Evolutionary conservation across 1,284 basidiomycete species (phyloP).

Genomic region (Peniophora sp.): DNA sequence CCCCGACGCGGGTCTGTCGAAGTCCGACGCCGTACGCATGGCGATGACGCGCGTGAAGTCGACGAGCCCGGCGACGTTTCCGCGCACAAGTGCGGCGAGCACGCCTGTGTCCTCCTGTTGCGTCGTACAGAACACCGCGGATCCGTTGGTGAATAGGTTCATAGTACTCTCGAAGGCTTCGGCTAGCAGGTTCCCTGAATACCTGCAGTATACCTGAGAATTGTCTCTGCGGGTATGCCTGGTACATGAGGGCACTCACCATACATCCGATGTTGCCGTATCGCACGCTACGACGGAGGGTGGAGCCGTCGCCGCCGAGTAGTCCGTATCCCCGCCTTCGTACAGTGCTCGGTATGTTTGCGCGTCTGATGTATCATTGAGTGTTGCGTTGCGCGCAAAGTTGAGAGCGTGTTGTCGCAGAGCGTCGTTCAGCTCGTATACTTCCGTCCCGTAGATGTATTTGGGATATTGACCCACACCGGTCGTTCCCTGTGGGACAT

Average conservation of each 20-base stretch:
- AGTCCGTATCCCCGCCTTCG: slow-evolving; percentile 15
- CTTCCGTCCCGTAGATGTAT: slow-evolving; percentile 39
- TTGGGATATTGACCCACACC: slow-evolving; percentile 24
- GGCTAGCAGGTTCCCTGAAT: slow-evolving; percentile 29
- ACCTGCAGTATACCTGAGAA: no score
- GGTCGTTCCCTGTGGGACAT: slow-evolving; percentile 28
- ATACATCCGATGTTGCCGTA: slow-evolving; percentile 35
- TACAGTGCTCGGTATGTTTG: slow-evolving; percentile 28
- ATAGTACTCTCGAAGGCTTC: slow-evolving; percentile 36
- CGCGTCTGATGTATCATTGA: slow-evolving; percentile 28
- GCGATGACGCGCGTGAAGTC: slow-evolving; percentile 38
- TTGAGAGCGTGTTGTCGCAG: slow-evolving; percentile 29
- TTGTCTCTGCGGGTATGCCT: no score
- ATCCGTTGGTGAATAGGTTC: slow-evolving; percentile 28
- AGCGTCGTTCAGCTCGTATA: slow-evolving; percentile 41
- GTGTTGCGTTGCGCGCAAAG: slow-evolving; percentile 23
- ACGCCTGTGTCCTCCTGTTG: slow-evolving; percentile 44
- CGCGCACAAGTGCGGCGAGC: slow-evolving; percentile 35
- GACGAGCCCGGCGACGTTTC: slow-evolving; percentile 25
- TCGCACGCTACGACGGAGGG: slow-evolving; percentile 30
- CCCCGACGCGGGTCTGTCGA: slow-evolving; percentile 31
- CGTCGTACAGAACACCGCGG: slow-evolving; percentile 32
- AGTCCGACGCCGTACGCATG: slow-evolving; percentile 37
- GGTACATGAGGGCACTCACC: no score
- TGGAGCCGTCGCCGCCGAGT: slow-evolving; percentile 16